These are phyloP conservation scores for Colletotrichum spaethianum DNA, from an alignment of 2,329 filamentous ascomycete genomes.

Conservation along the genomic window DNA sequence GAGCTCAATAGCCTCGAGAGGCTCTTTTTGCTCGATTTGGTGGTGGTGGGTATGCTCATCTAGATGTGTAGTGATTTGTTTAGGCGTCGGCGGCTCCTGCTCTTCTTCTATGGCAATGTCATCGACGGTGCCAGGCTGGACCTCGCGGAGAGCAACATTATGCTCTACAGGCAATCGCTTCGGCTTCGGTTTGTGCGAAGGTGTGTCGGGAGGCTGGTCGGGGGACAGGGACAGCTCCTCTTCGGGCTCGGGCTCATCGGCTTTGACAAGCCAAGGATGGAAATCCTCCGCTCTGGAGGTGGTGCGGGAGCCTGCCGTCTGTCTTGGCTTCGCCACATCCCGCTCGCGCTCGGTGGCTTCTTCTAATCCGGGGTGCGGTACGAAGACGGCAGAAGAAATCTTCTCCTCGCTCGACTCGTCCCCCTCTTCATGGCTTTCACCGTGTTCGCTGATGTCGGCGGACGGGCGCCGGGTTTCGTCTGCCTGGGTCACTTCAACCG, in stretches of 20 bases:
- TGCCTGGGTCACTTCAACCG: not conserved
- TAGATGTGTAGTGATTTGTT: conserved; percentile 53
- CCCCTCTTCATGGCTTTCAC: conserved; percentile 61
- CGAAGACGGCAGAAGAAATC: conserved; percentile 87
- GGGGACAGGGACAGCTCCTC: conserved; percentile 40
- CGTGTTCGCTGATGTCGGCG: conserved; percentile 55
- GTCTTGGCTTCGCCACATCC: conserved; percentile 46
- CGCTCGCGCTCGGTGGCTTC: conserved; percentile 51
- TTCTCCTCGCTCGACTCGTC: conserved; percentile 84
- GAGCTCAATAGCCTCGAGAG: conserved; percentile 91
- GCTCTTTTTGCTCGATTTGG: conserved; percentile 66
- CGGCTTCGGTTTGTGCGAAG: conserved; percentile 35
- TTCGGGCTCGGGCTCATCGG: conserved; percentile 63
- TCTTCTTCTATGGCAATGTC: conserved; percentile 60
- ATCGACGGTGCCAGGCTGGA: conserved; percentile 53
- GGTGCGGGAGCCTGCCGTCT: conserved; percentile 30
- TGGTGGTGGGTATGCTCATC: conserved; percentile 67
- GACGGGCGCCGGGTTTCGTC: conserved; percentile 53
- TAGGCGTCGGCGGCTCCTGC: conserved; percentile 54
- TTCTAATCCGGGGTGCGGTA: conserved; percentile 78
- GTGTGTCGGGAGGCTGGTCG: conserved; percentile 28
- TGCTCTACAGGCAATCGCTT: conserved; percentile 34
- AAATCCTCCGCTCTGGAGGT: conserved; percentile 52
- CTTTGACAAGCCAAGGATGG: conserved; percentile 71
- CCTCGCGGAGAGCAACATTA: conserved; percentile 46